These are phyloP conservation scores for Microsporum canis DNA, from an alignment of 2,329 filamentous ascomycete genomes.

Conservation along the genomic window DNA sequence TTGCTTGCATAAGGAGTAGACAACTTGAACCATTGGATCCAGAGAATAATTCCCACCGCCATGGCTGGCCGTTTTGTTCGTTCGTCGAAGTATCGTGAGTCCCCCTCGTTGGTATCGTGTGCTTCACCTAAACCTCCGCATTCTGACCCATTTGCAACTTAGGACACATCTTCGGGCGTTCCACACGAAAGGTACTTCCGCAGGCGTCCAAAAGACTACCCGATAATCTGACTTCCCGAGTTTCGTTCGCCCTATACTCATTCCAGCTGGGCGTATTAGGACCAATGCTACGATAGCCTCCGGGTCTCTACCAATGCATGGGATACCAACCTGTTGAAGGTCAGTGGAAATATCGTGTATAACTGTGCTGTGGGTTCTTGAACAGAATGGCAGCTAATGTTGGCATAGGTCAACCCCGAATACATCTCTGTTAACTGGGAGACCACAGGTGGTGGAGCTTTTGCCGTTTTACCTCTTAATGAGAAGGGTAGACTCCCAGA, in stretches of 20 bases:
- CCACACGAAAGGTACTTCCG: conserved; percentile 62
- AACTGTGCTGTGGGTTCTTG: not conserved
- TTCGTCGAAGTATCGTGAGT: conserved; percentile 61
- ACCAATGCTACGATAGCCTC: conserved; percentile 97
- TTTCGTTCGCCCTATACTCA: not conserved
- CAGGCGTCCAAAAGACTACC: not conserved
- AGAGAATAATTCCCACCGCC: not conserved
- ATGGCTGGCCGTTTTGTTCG: conserved; percentile 65
- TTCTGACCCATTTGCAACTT: conserved; percentile 20
- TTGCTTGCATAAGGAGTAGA: not conserved
- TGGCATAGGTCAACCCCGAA: conserved; percentile 71
- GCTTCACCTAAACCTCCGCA: conserved; percentile 11
- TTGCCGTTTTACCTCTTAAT: conserved; percentile 83
- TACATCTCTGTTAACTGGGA: conserved; percentile 99
- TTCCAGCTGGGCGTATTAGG: conserved; percentile 34
- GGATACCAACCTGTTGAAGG: conserved; percentile 98
- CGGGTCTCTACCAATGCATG: conserved; percentile 96
- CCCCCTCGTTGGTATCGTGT: conserved; percentile 5
- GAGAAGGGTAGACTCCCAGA: conserved; percentile 88
- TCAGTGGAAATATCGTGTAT: conserved; percentile 36
- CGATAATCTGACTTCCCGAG: conserved; percentile 3
- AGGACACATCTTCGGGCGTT: conserved; percentile 98
- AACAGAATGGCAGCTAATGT: conserved; percentile 8
- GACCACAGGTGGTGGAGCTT: conserved; percentile 85
- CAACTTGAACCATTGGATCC: not conserved